Percentiles rank a stretch among this genome's conserved stretches.
Evolutionary conservation across 169 alveolate genomes (phyloP).

Genomic region (Cryptosporidium muris): DNA sequence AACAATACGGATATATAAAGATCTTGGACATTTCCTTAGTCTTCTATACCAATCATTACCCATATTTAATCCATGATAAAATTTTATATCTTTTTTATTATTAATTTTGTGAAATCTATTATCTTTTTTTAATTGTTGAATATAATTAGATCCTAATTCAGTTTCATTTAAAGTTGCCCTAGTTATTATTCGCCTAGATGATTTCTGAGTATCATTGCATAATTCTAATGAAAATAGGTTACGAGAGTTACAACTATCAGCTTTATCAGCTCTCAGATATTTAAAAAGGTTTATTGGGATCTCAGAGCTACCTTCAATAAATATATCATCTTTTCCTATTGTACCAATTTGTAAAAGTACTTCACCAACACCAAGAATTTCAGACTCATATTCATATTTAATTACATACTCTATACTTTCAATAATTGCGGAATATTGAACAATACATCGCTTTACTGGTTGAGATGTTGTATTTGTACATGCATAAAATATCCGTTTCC

Average conservation of each 20-base stretch:
- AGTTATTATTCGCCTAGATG: conserved; percentile 40
- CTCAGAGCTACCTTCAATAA: background rate
- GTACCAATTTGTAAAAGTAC: conserved; percentile 30
- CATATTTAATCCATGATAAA: conserved; percentile 11
- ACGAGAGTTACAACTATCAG: background rate
- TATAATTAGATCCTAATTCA: conserved; percentile 19
- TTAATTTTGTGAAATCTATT: background rate
- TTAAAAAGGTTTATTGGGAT: no score
- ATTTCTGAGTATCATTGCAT: conserved; percentile 30
- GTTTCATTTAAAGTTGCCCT: conserved; percentile 43
- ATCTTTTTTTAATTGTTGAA: conserved; percentile 5
- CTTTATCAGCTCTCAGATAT: no score
- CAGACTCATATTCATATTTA: conserved; percentile 50
- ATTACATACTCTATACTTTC: conserved; percentile 32
- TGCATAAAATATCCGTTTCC: conserved; percentile 36
- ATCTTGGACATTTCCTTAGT: conserved; percentile 47
- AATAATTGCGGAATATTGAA: conserved; percentile 37
- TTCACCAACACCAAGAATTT: conserved; percentile 36
- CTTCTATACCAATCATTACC: conserved; percentile 44
- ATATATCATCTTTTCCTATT: conserved; percentile 9
- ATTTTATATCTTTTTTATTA: background rate
- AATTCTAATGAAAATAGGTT: conserved; percentile 43
- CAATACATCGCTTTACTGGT: conserved; percentile 15
- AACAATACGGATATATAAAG: conserved; percentile 44
- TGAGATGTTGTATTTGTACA: conserved; percentile 47